These are phyloP conservation scores for Monilinia aucupariae DNA, from an alignment of 2,329 filamentous ascomycete species.

Conservation along the genomic window DNA sequence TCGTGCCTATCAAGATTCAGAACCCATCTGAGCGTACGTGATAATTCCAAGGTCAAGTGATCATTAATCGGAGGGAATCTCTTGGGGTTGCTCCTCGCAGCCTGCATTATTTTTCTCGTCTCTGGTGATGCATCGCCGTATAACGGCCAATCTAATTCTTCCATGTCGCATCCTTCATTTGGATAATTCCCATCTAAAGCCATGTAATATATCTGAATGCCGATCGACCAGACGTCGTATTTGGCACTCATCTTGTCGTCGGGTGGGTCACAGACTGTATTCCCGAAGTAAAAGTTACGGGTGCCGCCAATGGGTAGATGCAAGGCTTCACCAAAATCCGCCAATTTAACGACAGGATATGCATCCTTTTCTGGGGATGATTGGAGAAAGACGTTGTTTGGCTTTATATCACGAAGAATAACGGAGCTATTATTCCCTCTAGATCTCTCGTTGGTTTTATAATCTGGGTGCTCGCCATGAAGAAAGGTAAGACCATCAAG, in stretches of 20 bases:
- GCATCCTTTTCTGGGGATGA: background rate
- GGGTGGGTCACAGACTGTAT: slow-evolving; percentile 1
- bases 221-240: slow-evolving; percentile 14
- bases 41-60: background rate
- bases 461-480: slow-evolving; percentile 10
- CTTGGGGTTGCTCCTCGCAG: background rate
- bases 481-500: slow-evolving; percentile 10
- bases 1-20: background rate
- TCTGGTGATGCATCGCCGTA: background rate
- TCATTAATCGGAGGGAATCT: background rate
- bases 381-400: slow-evolving; percentile 9
- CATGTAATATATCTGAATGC: background rate
- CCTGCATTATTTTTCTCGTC: background rate
- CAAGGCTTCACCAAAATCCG: slow-evolving; percentile 12
- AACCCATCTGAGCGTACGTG: background rate
- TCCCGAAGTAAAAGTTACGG: background rate
- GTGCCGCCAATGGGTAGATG: slow-evolving; percentile 1
- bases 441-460: background rate
- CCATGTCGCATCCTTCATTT: background rate
- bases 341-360: slow-evolving; percentile 13
- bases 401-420: background rate
- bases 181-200: background rate
- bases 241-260: slow-evolving; percentile 6
- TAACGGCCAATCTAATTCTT: background rate
- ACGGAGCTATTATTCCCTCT: background rate